phyloP scores from a whole-genome alignment of 106 monocot genomes.

The Gastrodia elata region DNA sequence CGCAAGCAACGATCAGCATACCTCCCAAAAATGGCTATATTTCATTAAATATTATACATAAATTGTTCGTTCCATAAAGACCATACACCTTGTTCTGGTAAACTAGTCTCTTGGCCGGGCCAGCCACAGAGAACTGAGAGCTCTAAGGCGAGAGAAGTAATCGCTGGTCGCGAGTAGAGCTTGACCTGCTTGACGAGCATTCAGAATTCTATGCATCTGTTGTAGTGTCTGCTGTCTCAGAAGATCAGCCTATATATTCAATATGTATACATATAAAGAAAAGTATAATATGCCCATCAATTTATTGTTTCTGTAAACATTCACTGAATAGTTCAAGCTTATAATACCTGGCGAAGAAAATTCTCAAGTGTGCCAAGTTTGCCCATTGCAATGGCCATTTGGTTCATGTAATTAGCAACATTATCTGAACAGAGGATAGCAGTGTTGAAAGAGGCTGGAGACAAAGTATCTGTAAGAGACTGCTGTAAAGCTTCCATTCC shows the following conservation, averaged over 20 bases:
- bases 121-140: slow-evolving; percentile 83
- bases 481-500: slow-evolving; percentile 96
- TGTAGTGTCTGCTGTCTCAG: slow-evolving; percentile 79
- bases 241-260: slow-evolving; percentile 69
- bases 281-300: no score
- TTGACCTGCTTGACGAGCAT: slow-evolving; percentile 72
- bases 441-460: slow-evolving; percentile 37
- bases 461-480: slow-evolving; percentile 69
- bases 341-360: slow-evolving; percentile 88
- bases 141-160: slow-evolving; percentile 68
- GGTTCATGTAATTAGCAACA: slow-evolving; percentile 75
- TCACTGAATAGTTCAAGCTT: background rate
- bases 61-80: no score
- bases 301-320: background rate
- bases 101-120: slow-evolving; percentile 65
- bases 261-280: background rate
- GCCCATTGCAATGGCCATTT: slow-evolving; percentile 84
- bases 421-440: slow-evolving; percentile 36
- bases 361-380: slow-evolving; percentile 76
- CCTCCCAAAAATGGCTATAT: no score
- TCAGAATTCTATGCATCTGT: slow-evolving; percentile 79
- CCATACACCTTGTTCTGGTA: no score
- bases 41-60: no score
- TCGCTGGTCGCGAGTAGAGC: slow-evolving; percentile 72
- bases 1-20: no score